A percentile compares a stretch with the other conserved stretches of the same genome.
Evolutionary conservation across 805 yeast genomes (phyloP).

Genomic region (Wickerhamiella galacta): DNA sequence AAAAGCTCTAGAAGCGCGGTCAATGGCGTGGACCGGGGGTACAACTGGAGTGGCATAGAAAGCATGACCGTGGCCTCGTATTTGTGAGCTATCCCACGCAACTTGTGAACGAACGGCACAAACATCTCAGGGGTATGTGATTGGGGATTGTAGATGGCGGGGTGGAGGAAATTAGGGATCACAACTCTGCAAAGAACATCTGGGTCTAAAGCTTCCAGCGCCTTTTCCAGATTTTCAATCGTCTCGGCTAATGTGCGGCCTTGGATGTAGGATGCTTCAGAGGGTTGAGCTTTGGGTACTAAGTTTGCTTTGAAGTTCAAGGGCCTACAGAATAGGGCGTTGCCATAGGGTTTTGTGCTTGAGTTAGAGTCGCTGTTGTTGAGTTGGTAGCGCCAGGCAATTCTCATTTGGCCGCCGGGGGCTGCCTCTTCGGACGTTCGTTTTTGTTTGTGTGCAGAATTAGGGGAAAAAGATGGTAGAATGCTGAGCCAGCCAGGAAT

Average conservation of each 20-base stretch:
- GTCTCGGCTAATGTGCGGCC: conserved; percentile 16
- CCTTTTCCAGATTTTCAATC: conserved; percentile 28
- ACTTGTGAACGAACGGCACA: conserved; percentile 42
- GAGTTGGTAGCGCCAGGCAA: conserved; percentile 86
- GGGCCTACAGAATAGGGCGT: too few species aligned
- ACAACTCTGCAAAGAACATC: conserved; percentile 38
- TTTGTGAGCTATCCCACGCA: conserved; percentile 37
- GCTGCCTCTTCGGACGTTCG: conserved; percentile 24
- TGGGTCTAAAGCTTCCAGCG: conserved; percentile 19
- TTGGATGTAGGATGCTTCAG: conserved; percentile 10
- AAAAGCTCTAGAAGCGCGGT: conserved; percentile 39
- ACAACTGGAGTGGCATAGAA: conserved; percentile 49
- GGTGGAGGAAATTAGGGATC: conserved; percentile 66
- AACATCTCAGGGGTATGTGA: conserved; percentile 31
- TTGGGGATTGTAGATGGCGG: conserved; percentile 47
- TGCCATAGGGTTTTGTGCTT: conserved; percentile 7
- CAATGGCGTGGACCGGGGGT: conserved; percentile 35
- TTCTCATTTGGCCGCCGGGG: conserved; percentile 65
- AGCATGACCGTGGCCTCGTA: conserved; percentile 34
- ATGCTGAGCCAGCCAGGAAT: conserved; percentile 13
- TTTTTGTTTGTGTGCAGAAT: conserved; percentile 23
- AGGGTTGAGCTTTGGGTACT: conserved; percentile 11
- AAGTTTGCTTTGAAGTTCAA: conserved; percentile 9
- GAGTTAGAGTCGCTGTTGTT: conserved; percentile 14
- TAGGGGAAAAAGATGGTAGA: conserved; percentile 27